Percentiles rank a stretch among this genome's conserved stretches.
Conservation (phyloP, 2,329 filamentous ascomycete species). For the Rhinocladiella mackenziei region DNA sequence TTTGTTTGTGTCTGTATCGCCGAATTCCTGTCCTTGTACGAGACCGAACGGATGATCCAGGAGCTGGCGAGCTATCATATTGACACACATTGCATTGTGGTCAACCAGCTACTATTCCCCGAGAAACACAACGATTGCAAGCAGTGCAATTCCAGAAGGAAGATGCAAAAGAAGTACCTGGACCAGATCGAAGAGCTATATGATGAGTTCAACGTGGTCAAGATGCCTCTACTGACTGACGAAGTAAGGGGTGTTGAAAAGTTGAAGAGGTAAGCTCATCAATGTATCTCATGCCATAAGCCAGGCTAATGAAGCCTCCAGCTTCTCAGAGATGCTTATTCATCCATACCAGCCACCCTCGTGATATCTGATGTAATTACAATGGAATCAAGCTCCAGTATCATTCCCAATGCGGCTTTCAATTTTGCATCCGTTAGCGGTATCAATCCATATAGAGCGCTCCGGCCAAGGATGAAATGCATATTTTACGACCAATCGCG, state of each 20-base stretch:
- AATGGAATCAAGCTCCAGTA: neutral
- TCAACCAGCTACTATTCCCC: conserved; percentile 95
- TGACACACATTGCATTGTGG: conserved; percentile 94
- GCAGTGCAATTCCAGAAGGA: conserved; percentile 87
- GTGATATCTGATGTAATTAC: conserved; percentile 26
- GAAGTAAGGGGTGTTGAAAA: conserved; percentile 94
- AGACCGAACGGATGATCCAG: conserved; percentile 99
- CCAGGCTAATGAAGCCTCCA: conserved; percentile 27
- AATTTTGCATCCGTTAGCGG: too few relatives aligned
- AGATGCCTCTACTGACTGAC: conserved; percentile 93
- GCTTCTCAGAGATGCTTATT: conserved; percentile 49
- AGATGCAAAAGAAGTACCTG: conserved; percentile 99
- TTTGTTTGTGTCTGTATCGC: conserved; percentile 99
- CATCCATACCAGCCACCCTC: conserved; percentile 47
- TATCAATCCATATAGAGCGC: too few relatives aligned
- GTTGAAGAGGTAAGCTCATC: conserved; percentile 65
- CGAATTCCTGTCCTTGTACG: conserved; percentile 93
- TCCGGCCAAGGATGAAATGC: too few relatives aligned
- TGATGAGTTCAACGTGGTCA: conserved; percentile 97
- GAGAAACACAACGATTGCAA: conserved; percentile 80
- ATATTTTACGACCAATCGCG: too few relatives aligned
- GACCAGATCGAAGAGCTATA: conserved; percentile 98
- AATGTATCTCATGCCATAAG: conserved; percentile 1
- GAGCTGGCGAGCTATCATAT: conserved; percentile 90
- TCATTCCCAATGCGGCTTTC: too few relatives aligned